A percentile compares a stretch with the other conserved stretches of the same genome.
Evolutionary conservation across 768 basidiomycete species (phyloP).

Genomic region (Macrolepiota dolichaula): DNA sequence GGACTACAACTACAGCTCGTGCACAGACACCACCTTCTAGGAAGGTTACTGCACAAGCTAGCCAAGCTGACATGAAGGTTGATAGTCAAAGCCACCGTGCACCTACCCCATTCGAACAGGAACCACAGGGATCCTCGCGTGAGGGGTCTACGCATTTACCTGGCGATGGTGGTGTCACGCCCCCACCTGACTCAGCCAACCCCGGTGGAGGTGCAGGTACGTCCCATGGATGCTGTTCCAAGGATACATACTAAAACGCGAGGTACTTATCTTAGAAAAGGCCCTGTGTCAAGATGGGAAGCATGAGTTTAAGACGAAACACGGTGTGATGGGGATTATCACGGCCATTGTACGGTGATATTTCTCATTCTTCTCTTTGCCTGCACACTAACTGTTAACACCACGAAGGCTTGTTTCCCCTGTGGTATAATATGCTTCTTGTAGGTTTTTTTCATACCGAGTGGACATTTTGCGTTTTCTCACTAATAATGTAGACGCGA

Average conservation of each 20-base stretch:
- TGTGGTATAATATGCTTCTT: constrained; percentile 7
- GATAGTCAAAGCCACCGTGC: background rate
- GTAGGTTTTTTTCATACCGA: background rate
- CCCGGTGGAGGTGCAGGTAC: background rate
- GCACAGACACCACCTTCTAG: background rate
- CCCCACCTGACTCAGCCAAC: background rate
- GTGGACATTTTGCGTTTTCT: background rate
- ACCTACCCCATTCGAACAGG: background rate
- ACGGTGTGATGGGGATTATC: constrained; percentile 9
- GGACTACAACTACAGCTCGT: background rate
- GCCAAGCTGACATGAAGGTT: background rate
- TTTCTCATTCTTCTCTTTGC: background rate
- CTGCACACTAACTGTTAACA: background rate
- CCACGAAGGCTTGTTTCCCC: background rate
- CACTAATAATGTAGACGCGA: background rate
- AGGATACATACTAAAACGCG: background rate
- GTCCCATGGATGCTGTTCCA: background rate
- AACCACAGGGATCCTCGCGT: background rate
- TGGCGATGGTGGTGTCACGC: background rate
- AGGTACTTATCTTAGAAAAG: background rate
- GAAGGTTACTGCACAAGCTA: background rate
- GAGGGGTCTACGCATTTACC: background rate
- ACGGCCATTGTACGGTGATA: background rate
- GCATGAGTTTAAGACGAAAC: constrained; percentile 2
- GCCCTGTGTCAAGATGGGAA: background rate